Conservation (phyloP, 371 early-diverging fungal genomes). For the Mortierella sp. region DNA sequence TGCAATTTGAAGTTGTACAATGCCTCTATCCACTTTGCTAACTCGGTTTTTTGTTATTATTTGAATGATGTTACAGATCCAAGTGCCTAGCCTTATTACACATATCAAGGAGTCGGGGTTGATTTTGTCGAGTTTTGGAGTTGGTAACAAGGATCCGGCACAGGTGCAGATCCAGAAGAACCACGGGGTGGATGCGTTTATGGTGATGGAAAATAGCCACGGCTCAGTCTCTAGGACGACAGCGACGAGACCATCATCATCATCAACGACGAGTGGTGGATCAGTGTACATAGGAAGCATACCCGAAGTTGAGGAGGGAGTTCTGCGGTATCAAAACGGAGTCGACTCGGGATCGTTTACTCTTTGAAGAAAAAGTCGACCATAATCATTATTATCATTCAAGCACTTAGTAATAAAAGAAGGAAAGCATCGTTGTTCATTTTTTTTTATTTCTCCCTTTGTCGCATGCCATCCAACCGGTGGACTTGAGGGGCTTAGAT, state of each 20-base stretch:
- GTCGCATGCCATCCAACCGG: not conserved
- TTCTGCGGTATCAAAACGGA: conserved; percentile 51
- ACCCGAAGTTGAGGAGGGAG: conserved; percentile 50
- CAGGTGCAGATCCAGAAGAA: conserved; percentile 80
- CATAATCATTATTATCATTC: not conserved
- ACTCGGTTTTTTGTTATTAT: not conserved
- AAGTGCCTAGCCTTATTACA: conserved; percentile 88
- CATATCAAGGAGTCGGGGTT: conserved; percentile 92
- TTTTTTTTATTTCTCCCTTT: not conserved
- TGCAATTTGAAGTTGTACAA: not conserved
- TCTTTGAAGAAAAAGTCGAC: not conserved
- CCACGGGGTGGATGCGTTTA: conserved; percentile 90
- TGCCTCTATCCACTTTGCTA: not conserved
- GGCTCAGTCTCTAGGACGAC: not conserved
- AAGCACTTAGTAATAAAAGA: not conserved
- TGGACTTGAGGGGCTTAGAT: not conserved
- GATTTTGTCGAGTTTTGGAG: conserved; percentile 88
- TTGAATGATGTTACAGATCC: conserved; percentile 65
- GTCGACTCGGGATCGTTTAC: conserved; percentile 45
- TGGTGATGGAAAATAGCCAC: conserved; percentile 62
- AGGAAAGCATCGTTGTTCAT: not conserved
- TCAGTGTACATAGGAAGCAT: conserved; percentile 46
- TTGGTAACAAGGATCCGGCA: conserved; percentile 71
- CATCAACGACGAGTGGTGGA: conserved; percentile 21
- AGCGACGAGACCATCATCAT: not conserved